A percentile compares a stretch with the other conserved stretches of the same genome.
Evolutionary conservation across 1,139 yeast genomes (phyloP).

Genomic region (Yamadazyma dendronema): DNA sequence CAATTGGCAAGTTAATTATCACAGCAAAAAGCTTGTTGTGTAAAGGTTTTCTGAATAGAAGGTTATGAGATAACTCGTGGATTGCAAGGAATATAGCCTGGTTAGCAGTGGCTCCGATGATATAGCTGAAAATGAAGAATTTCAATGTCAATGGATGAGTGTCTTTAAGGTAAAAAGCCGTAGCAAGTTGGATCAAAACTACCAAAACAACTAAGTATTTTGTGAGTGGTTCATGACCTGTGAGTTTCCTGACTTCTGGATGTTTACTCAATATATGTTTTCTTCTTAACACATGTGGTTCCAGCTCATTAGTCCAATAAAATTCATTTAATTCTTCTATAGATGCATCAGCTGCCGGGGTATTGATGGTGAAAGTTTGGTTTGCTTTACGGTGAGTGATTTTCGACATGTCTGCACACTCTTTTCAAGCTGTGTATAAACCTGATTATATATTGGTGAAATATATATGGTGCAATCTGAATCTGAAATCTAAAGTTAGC

Average conservation of each 20-base stretch:
- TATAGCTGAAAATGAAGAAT: conserved; percentile 64
- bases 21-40: conserved; percentile 78
- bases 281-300: conserved; percentile 78
- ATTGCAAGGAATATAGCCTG: conserved; percentile 85
- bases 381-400: conserved; percentile 38
- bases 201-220: conserved; percentile 71
- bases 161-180: conserved; percentile 61
- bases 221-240: conserved; percentile 85
- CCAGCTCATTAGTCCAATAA: conserved; percentile 80
- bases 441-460: neutral
- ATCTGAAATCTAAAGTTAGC: conserved; percentile 10
- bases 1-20: conserved; percentile 79
- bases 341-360: conserved; percentile 46
- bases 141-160: conserved; percentile 52
- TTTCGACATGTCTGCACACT: conserved; percentile 9
- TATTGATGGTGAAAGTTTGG: conserved; percentile 34
- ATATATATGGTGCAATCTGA: neutral
- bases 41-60: conserved; percentile 77
- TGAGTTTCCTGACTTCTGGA: conserved; percentile 77
- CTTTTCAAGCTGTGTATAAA: neutral
- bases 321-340: conserved; percentile 54
- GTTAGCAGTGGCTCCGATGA: conserved; percentile 82
- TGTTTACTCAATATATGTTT: conserved; percentile 68
- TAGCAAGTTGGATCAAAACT: conserved; percentile 58
- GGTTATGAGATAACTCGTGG: conserved; percentile 83